These are phyloP conservation scores for Wickerhamiella nectarea DNA, from an alignment of 805 yeast species.

Conservation along the genomic window DNA sequence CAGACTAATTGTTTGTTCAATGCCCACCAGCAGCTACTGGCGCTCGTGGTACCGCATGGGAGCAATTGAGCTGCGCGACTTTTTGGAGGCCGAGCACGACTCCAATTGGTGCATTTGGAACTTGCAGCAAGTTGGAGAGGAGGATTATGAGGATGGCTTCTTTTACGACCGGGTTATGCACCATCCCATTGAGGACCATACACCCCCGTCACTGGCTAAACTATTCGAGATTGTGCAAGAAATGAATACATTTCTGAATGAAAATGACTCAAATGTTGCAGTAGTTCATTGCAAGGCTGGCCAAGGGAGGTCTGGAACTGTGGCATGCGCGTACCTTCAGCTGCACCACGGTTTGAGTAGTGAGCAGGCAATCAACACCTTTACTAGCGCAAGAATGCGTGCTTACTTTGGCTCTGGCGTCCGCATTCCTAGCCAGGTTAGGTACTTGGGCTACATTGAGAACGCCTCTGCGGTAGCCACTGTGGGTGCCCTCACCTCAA, in stretches of 20 bases:
- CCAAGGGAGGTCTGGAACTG: slow-evolving; percentile 78
- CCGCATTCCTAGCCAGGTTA: slow-evolving; percentile 51
- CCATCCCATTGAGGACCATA: slow-evolving; percentile 64
- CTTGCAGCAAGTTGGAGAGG: slow-evolving; percentile 44
- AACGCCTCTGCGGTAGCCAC: neutral
- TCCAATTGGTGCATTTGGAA: slow-evolving; percentile 62
- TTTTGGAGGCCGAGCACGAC: slow-evolving; percentile 36
- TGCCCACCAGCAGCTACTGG: slow-evolving; percentile 42
- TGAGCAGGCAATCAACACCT: slow-evolving; percentile 37
- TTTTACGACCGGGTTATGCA: slow-evolving; percentile 27
- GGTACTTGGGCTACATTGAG: slow-evolving; percentile 51
- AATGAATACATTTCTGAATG: slow-evolving; percentile 33
- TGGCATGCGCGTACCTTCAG: slow-evolving; percentile 60
- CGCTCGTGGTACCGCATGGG: slow-evolving; percentile 39
- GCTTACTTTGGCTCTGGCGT: slow-evolving; percentile 49
- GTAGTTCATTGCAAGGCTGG: slow-evolving; percentile 83
- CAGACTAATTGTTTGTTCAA: slow-evolving; percentile 58
- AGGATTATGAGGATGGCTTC: slow-evolving; percentile 29
- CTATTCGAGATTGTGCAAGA: slow-evolving; percentile 34
- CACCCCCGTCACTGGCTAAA: slow-evolving; percentile 50
- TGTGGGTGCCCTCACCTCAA: neutral
- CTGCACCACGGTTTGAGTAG: slow-evolving; percentile 29
- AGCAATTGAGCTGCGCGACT: slow-evolving; percentile 36
- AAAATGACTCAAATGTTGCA: slow-evolving; percentile 35
- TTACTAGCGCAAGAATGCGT: slow-evolving; percentile 46